phyloP scores from a whole-genome alignment of 2,329 filamentous ascomycete species.

The Amesomyces nigricolor region DNA sequence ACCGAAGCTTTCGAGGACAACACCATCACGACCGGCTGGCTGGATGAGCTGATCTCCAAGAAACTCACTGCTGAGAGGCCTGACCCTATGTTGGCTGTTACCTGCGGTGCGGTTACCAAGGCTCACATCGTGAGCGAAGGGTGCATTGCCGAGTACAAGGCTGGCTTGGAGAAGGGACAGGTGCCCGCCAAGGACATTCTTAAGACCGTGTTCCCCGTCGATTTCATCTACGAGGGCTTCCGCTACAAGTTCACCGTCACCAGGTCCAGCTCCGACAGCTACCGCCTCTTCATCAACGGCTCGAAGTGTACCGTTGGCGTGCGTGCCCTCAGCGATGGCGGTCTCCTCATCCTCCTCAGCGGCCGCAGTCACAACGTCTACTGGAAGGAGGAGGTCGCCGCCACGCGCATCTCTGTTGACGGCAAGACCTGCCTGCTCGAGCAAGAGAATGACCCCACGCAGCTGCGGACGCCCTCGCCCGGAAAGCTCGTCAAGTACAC shows the following conservation, averaged over 20 bases:
- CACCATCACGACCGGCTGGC: slow-evolving; percentile 97
- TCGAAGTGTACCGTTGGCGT: slow-evolving; percentile 94
- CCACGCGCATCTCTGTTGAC: slow-evolving; percentile 91
- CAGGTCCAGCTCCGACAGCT: slow-evolving; percentile 84
- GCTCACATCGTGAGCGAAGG: slow-evolving; percentile 90
- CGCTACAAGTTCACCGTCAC: slow-evolving; percentile 99
- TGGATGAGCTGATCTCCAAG: slow-evolving; percentile 97
- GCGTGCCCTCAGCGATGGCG: slow-evolving; percentile 86
- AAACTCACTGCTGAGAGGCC: slow-evolving; percentile 94
- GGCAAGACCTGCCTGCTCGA: slow-evolving; percentile 97
- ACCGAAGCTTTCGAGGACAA: slow-evolving; percentile 98
- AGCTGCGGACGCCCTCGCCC: slow-evolving; percentile 87
- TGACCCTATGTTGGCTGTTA: slow-evolving; percentile 86
- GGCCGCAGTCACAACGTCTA: slow-evolving; percentile 97
- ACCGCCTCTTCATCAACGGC: slow-evolving; percentile 97
- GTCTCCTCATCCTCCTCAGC: slow-evolving; percentile 81
- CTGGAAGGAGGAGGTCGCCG: slow-evolving; percentile 98
- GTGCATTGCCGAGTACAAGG: slow-evolving; percentile 80
- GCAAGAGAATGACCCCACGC: slow-evolving; percentile 98
- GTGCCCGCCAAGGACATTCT: slow-evolving; percentile 94
- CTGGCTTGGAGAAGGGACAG: slow-evolving; percentile 91
- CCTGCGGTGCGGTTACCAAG: slow-evolving; percentile 91
- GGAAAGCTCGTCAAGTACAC: slow-evolving; percentile 98
- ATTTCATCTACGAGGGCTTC: slow-evolving; percentile 96
- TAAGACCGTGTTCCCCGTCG: slow-evolving; percentile 94